Base-by-base conservation (phyloP, 805 yeast genomes). In the Hyphopichia homilentoma region DNA sequence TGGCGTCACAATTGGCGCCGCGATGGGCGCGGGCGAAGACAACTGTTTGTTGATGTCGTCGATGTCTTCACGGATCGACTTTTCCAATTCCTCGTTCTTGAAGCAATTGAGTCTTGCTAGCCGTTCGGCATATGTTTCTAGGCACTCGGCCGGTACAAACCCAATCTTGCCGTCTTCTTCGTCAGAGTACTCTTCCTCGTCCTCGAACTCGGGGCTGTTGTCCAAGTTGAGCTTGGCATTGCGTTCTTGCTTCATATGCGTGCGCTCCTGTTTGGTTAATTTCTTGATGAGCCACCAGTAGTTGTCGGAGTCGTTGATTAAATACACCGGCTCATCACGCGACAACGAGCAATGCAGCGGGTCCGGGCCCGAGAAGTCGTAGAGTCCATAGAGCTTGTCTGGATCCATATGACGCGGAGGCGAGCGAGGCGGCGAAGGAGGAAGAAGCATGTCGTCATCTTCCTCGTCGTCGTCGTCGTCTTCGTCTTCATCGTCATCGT, bases 281-380 rank as follows among this genome's bases (percentile, higher is more conserved):
- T 73, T 70, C 18, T 65, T 56, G 18, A 93, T 90, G 7, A 90
- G 66, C 97, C 98, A 93, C 98, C 98, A 93, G 60, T 93, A 93
- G 39, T 85, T 75, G 59, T 93, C 96, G 30, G 84, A 80, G 51
- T 93, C 98, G 51, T 87, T 88, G 21, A 93, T 61, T 13, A 93
- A 61, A 27, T 75, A 66, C 41, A 94, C 90, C 2, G 94, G 80
- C 47, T 87, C 96, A 50, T 90, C 89, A 43, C 86, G 78, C 14
- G 64, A 54, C 7, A 90, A 69, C 36, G 82, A 78, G 44, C 95
- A 83, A 59, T 90, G 98, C 28, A 93, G 86, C 4, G 90, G 88
- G 51, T 88, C 96, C 4, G 96, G 95, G 1, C 97, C 97, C 32
- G 70, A 72, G 48, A 93, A 90, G 31, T 88, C 88, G 47, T 83